Base-by-base conservation (phyloP, 371 early-diverging fungal species). In the Catenaria anguillulae region DNA sequence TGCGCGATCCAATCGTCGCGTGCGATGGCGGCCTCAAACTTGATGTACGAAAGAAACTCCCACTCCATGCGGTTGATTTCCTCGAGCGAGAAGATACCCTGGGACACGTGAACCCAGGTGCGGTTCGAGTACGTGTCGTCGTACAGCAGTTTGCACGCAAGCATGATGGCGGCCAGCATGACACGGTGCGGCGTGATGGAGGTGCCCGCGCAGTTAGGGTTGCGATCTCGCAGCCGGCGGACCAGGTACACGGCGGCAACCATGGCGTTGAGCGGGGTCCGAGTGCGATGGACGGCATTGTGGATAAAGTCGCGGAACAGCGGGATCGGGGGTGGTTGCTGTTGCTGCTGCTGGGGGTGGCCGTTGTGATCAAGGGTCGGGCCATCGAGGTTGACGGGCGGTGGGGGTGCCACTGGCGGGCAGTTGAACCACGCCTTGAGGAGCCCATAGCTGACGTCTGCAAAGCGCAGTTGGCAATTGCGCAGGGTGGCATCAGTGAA, bases 91-190 rank as follows among this genome's bases (percentile, higher is more conserved):
- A 82, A 83, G 37, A 80, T 66, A 6, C 78, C 80, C 64, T 70
- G 70, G 2, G 70, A 70, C 19, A 84, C 81, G 60, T 74, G 70
- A 19, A 75, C 75, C 83, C 83, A 83, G 34, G 82, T 77, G 43
- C 71, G 75, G 60, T 82, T 83, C 65, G 82, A 79, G 65, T 82
- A 83, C 6, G 83, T 78, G 63, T 83, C 84, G 63, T 83, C 83
- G 66, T 79, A 77, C 19, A 83, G 74, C 50, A 69, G 75, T 65
- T 83, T 83, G 55, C 79, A 72, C 2, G 83, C 81, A n/a, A 80
- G 68, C 42, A 81, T 71, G 21, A 83, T 68, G 33, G 79, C 75
- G 4, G 84, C 72, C 19, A 83, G 70, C 19, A 78, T 66, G 24
- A 83, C 73, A 23, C 83, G 67, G 65, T 84, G 77, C 1, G 75